These are phyloP conservation scores for Symbiotaphrina buchneri DNA, from an alignment of 495 filamentous ascomycete genomes.

Conservation along the genomic window DNA sequence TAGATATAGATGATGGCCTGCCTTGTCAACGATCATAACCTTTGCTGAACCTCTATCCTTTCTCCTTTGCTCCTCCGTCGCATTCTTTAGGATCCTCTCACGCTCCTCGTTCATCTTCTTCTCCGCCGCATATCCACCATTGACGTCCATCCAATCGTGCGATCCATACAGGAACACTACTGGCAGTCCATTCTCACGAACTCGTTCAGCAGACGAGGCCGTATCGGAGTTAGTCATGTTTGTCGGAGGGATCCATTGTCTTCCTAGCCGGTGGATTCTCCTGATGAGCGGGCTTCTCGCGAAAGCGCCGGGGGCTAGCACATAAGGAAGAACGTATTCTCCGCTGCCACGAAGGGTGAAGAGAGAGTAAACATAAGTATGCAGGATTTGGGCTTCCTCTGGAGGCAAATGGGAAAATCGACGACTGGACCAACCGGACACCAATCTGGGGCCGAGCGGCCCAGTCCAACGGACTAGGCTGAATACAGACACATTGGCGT, in stretches of 20 bases:
- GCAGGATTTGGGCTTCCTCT: conserved; percentile 64
- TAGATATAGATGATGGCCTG: conserved; percentile 86
- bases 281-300: conserved; percentile 74
- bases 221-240: conserved; percentile 8
- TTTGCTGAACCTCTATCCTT: conserved; percentile 57
- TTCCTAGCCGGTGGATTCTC: conserved; percentile 66
- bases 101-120: conserved; percentile 56
- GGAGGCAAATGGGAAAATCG: conserved; percentile 72
- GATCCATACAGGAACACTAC: conserved; percentile 90
- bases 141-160: conserved; percentile 95
- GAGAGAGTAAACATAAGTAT: conserved; percentile 85
- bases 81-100: conserved; percentile 27
- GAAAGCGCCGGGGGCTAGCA: conserved; percentile 83
- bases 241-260: conserved; percentile 28
- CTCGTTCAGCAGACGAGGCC: conserved; percentile 4
- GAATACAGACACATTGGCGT: conserved; percentile 92
- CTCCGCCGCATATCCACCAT: conserved; percentile 59
- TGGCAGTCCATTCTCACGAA: conserved; percentile 49
- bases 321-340: conserved; percentile 82
- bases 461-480: conserved; percentile 72
- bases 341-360: conserved; percentile 83
- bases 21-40: conserved; percentile 59
- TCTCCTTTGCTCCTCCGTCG: conserved; percentile 41
- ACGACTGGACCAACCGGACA: conserved; percentile 85
- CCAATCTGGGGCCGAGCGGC: conserved; percentile 76